phyloP scores from a whole-genome alignment of 148 eudicot genomes.

The Chenopodium berlandieri region DNA sequence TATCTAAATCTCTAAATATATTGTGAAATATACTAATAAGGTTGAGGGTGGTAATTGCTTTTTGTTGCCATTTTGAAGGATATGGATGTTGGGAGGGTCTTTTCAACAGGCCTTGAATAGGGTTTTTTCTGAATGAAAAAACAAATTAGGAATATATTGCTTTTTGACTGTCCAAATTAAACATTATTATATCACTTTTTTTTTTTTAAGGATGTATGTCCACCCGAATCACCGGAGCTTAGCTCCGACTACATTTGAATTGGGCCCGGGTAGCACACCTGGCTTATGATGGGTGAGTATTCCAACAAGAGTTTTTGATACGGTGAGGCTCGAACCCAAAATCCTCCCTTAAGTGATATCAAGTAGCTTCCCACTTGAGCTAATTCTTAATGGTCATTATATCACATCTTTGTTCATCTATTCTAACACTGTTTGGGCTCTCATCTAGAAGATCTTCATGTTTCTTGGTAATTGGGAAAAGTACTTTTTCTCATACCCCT shows the following conservation, averaged over 20 bases:
- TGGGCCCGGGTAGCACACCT: too few species aligned
- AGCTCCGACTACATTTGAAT: too few species aligned
- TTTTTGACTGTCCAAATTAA: neutral
- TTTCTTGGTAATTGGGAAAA: neutral
- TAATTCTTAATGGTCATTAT: too few species aligned
- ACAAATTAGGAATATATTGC: neutral
- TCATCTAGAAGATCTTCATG: neutral
- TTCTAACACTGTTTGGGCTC: neutral
- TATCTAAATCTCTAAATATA: too few species aligned
- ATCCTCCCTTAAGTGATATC: too few species aligned
- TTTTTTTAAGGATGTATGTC: too few species aligned
- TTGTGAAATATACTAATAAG: neutral
- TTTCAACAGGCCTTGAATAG: slow-evolving; percentile 11
- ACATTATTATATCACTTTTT: neutral
- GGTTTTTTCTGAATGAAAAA: neutral
- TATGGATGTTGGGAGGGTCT: slow-evolving; percentile 12
- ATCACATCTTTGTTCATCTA: neutral
- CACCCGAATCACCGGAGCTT: too few species aligned
- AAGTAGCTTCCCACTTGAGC: too few species aligned
- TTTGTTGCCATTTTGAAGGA: slow-evolving; percentile 13
- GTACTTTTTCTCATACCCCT: too few species aligned
- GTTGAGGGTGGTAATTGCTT: neutral
- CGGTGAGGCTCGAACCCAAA: too few species aligned
- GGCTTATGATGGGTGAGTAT: too few species aligned
- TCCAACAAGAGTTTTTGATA: too few species aligned